Percentiles rank a stretch among this genome's conserved stretches.
These are phyloP conservation scores for Fusarium mundagurra DNA, from an alignment of 2,329 filamentous ascomycete genomes.

Conservation along the genomic window DNA sequence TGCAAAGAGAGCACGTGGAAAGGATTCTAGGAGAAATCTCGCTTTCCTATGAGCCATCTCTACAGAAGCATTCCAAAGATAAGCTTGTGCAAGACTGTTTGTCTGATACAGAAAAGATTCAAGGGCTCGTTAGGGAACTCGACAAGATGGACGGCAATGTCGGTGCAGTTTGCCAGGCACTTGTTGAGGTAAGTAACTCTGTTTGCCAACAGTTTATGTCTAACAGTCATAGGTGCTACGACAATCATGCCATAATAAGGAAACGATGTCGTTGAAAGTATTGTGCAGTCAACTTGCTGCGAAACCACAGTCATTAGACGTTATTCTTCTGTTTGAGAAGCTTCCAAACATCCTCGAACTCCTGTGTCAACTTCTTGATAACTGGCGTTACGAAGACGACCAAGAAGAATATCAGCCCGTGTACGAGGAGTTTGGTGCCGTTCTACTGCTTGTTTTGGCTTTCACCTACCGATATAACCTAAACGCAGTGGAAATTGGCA, in stretches of 20 bases:
- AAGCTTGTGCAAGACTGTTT: slow-evolving; percentile 81
- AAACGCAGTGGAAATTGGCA: slow-evolving; percentile 70
- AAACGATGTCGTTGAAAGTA: slow-evolving; percentile 82
- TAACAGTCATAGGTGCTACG: slow-evolving; percentile 66
- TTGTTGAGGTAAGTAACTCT: slow-evolving; percentile 68
- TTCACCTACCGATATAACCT: slow-evolving; percentile 81
- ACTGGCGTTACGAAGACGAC: slow-evolving; percentile 84
- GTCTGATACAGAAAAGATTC: slow-evolving; percentile 77
- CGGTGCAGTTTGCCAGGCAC: slow-evolving; percentile 82
- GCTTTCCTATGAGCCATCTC: slow-evolving; percentile 78
- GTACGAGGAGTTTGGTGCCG: slow-evolving; percentile 85
- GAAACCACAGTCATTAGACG: slow-evolving; percentile 76
- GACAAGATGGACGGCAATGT: slow-evolving; percentile 93
- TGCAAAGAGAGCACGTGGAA: slow-evolving; percentile 81
- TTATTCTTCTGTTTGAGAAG: slow-evolving; percentile 79
- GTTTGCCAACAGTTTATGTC: neutral
- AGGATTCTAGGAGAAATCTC: slow-evolving; percentile 85
- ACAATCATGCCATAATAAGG: slow-evolving; percentile 75
- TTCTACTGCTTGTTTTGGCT: slow-evolving; percentile 77
- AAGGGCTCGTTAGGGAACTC: slow-evolving; percentile 81
- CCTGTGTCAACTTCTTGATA: slow-evolving; percentile 78
- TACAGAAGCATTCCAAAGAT: slow-evolving; percentile 80
- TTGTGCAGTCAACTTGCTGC: slow-evolving; percentile 78
- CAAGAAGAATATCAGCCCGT: slow-evolving; percentile 86
- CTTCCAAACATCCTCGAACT: slow-evolving; percentile 76